Evolutionary conservation across 2,329 filamentous ascomycete species (phyloP).

Genomic region (Teratosphaeria viscida): DNA sequence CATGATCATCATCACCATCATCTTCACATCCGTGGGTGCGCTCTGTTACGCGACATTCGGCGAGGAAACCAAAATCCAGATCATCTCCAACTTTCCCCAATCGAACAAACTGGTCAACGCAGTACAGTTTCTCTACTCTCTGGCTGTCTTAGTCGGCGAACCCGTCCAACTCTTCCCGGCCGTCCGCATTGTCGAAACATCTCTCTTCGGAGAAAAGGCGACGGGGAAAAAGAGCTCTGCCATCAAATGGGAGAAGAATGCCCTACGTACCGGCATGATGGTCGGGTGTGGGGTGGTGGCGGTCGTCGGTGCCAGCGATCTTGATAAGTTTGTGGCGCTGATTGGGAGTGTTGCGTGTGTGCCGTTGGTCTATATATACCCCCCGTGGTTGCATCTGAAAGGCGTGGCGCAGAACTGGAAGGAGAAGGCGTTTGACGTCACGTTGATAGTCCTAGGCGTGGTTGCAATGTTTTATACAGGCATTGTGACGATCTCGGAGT

Average conservation of each 20-base stretch:
- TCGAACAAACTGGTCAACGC: slow-evolving; percentile 61
- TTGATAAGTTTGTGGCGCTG: slow-evolving; percentile 65
- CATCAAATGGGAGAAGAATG: slow-evolving; percentile 71
- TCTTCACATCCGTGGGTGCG: slow-evolving; percentile 62
- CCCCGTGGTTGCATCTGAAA: slow-evolving; percentile 58
- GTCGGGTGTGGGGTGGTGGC: slow-evolving; percentile 50
- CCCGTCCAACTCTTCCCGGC: slow-evolving; percentile 68
- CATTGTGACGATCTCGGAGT: slow-evolving; percentile 38
- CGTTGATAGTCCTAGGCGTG: slow-evolving; percentile 52
- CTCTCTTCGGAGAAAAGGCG: slow-evolving; percentile 51
- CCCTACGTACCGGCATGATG: slow-evolving; percentile 48
- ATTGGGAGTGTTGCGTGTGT: slow-evolving; percentile 67
- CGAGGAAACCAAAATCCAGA: slow-evolving; percentile 56
- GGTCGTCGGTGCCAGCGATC: slow-evolving; percentile 54
- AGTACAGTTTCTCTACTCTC: slow-evolving; percentile 63
- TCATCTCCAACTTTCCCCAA: slow-evolving; percentile 68
- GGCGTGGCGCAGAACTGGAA: slow-evolving; percentile 49
- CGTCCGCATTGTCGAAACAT: slow-evolving; percentile 59
- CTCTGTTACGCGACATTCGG: slow-evolving; percentile 68
- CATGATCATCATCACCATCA: slow-evolving; percentile 62
- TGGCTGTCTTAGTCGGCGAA: slow-evolving; percentile 62
- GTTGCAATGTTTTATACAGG: slow-evolving; percentile 65
- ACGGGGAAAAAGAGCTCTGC: slow-evolving; percentile 55
- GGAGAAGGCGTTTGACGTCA: slow-evolving; percentile 50
- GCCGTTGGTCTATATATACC: slow-evolving; percentile 68